These are phyloP conservation scores for Dentipellis fragilis DNA, from an alignment of 768 basidiomycete species.

Conservation along the genomic window DNA sequence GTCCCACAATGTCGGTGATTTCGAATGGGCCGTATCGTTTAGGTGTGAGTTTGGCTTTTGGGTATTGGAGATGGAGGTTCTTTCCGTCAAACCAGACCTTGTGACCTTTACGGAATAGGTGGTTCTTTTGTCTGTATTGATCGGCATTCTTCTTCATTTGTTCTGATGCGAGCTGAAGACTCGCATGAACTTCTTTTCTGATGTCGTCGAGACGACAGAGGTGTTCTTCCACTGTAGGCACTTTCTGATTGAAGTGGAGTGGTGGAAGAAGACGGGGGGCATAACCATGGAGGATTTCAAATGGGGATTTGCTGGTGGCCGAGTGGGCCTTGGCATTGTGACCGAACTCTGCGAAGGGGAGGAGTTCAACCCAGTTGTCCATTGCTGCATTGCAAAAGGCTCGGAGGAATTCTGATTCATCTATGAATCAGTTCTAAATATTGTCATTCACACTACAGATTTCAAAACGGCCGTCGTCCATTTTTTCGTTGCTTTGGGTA, in stretches of 20 bases:
- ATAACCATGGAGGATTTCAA: constrained; percentile 7
- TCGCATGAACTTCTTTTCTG: neutral
- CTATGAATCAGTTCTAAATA: no score
- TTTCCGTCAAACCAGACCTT: constrained; percentile 8
- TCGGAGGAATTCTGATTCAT: constrained; percentile 21
- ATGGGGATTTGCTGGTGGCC: constrained; percentile 16
- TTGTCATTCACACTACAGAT: no score
- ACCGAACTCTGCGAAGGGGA: constrained; percentile 21
- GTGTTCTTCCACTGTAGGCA: neutral
- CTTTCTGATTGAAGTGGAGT: neutral
- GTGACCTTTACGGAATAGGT: neutral
- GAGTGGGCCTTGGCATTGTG: constrained; percentile 21
- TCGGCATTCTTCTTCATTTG: neutral
- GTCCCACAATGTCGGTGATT: constrained; percentile 2
- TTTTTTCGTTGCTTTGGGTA: no score
- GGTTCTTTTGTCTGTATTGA: neutral
- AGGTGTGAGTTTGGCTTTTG: constrained; percentile 2
- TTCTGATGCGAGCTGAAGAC: neutral
- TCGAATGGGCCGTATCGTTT: constrained; percentile 8
- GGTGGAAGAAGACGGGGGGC: neutral
- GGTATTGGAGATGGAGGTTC: neutral
- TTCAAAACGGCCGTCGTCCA: no score
- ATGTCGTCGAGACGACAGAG: neutral
- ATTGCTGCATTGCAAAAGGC: constrained; percentile 16
- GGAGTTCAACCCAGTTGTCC: constrained; percentile 18